These are phyloP conservation scores for Tetracladium marchalianum DNA, from an alignment of 495 filamentous ascomycete species.

Conservation along the genomic window DNA sequence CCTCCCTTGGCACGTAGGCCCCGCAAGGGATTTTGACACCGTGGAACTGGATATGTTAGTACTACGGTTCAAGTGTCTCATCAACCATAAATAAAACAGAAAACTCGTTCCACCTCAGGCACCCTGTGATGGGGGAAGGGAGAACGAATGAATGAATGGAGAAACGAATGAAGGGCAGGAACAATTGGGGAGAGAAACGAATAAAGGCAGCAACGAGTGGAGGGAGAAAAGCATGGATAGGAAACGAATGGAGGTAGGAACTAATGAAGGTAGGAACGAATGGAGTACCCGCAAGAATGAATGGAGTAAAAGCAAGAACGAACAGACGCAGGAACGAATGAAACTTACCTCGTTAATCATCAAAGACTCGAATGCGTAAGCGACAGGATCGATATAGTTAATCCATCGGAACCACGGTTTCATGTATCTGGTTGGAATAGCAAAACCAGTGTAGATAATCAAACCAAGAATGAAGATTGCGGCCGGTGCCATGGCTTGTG, in stretches of 20 bases:
- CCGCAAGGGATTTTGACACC: constrained; percentile 54
- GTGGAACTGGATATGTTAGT: constrained; percentile 37
- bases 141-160: too few species aligned
- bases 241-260: too few species aligned
- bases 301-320: too few species aligned
- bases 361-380: constrained; percentile 77
- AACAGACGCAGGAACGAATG: neutral
- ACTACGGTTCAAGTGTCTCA: neutral
- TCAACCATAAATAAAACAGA: neutral
- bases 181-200: too few species aligned
- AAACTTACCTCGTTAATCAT: constrained; percentile 67
- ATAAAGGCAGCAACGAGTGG: too few species aligned
- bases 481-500: constrained; percentile 76
- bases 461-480: constrained; percentile 74
- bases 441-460: constrained; percentile 85
- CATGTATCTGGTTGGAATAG: constrained; percentile 61
- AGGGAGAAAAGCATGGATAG: too few species aligned
- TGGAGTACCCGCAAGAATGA: too few species aligned
- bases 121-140: too few species aligned
- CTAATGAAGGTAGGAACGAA: too few species aligned
- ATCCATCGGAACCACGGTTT: constrained; percentile 80
- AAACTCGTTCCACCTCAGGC: too few species aligned
- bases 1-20: constrained; percentile 42
- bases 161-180: too few species aligned
- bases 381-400: constrained; percentile 76